Percentiles rank a stretch among this genome's conserved stretches.
These are phyloP conservation scores for Achaetomium macrosporum DNA, from an alignment of 2,329 filamentous ascomycete species.

Conservation along the genomic window DNA sequence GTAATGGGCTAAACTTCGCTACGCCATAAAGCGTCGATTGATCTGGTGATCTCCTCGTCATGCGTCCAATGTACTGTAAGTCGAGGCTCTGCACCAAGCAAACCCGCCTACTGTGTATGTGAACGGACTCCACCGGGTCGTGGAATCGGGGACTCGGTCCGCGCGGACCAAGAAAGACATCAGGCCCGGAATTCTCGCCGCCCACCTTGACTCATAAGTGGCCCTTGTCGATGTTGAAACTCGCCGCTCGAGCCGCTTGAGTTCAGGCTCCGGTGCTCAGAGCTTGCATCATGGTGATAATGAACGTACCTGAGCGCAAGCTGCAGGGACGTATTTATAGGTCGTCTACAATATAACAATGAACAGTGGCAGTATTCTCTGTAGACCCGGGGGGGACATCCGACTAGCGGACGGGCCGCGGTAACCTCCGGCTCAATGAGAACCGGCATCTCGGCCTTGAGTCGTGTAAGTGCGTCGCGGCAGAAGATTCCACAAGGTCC, in stretches of 20 bases:
- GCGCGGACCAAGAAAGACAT: too few species aligned
- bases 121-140: slow-evolving; percentile 2
- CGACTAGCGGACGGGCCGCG: neutral
- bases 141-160: too few species aligned
- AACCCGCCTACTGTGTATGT: neutral
- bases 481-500: slow-evolving; percentile 1
- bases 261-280: slow-evolving; percentile 15
- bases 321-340: neutral
- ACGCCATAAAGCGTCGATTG: slow-evolving; percentile 9
- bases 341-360: too few species aligned
- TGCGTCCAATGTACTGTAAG: neutral
- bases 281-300: neutral
- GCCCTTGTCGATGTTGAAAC: neutral
- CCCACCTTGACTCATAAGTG: too few species aligned
- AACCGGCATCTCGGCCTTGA: neutral
- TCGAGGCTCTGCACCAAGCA: neutral
- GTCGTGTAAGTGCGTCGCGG: neutral
- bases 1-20: neutral
- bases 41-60: slow-evolving; percentile 6
- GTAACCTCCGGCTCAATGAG: slow-evolving; percentile 10
- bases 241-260: neutral
- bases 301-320: neutral
- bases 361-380: neutral
- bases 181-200: too few species aligned
- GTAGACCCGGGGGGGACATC: too few species aligned